These are phyloP conservation scores for Torulaspora indica DNA, from an alignment of 805 yeast genomes.

Conservation along the genomic window DNA sequence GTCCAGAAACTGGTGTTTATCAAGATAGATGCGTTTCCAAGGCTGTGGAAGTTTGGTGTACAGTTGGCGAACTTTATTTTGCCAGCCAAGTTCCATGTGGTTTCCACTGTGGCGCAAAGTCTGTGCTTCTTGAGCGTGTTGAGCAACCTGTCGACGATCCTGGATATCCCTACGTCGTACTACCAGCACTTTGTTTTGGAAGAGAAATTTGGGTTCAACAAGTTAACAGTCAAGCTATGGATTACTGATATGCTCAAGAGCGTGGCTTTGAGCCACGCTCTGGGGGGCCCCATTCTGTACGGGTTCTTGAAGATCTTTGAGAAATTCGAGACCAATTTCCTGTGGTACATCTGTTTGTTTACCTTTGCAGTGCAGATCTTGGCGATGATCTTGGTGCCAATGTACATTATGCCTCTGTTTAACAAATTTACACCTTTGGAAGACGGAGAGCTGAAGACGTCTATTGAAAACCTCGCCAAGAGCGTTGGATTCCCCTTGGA, in stretches of 20 bases:
- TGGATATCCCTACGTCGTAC: conserved; percentile 64
- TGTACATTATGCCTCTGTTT: conserved; percentile 86
- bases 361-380: conserved; percentile 66
- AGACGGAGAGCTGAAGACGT: conserved; percentile 78
- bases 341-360: conserved; percentile 72
- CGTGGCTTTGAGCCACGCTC: conserved; percentile 45
- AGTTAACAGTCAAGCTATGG: conserved; percentile 70
- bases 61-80: conserved; percentile 31
- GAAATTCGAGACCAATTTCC: conserved; percentile 72
- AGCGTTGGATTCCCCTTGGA: conserved; percentile 79
- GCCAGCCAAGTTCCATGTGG: conserved; percentile 32
- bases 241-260: conserved; percentile 65
- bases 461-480: conserved; percentile 75
- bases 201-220: conserved; percentile 90
- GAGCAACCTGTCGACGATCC: conserved; percentile 46
- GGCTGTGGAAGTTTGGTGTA: conserved; percentile 52
- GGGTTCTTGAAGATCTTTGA: conserved; percentile 77
- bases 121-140: conserved; percentile 55
- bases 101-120: conserved; percentile 68
- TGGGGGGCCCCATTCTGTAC: conserved; percentile 71
- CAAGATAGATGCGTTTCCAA: conserved; percentile 60
- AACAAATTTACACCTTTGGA: conserved; percentile 87
- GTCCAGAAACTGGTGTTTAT: conserved; percentile 54
- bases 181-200: conserved; percentile 84
- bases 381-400: conserved; percentile 72